These are phyloP conservation scores for Opeltia flavorubescens DNA, from an alignment of 495 filamentous ascomycete species.

Conservation along the genomic window DNA sequence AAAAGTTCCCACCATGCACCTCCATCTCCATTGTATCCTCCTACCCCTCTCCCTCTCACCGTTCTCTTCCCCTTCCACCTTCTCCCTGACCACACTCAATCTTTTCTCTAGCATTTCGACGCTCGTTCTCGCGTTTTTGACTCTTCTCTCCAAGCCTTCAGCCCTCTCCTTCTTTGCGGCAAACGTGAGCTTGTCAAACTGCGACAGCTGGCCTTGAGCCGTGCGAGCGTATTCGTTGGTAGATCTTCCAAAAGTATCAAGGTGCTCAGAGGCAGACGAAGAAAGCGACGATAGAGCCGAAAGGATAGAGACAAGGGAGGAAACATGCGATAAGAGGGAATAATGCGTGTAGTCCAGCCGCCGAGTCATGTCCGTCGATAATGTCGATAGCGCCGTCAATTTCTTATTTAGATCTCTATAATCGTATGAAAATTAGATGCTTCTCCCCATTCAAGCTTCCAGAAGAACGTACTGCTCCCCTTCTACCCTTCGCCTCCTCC, in stretches of 20 bases:
- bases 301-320: conserved; percentile 53
- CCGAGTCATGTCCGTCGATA: conserved; percentile 42
- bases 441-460: too few relatives aligned
- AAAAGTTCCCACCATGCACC: conserved; percentile 32
- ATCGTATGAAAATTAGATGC: too few relatives aligned
- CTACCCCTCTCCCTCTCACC: conserved; percentile 53
- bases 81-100: conserved; percentile 45
- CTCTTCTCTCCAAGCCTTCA: conserved; percentile 41
- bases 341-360: conserved; percentile 76
- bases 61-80: conserved; percentile 35
- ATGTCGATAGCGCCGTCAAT: conserved; percentile 20
- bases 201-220: conserved; percentile 17
- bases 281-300: conserved; percentile 55
- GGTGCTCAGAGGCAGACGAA: conserved; percentile 27
- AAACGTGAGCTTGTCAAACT: background rate
- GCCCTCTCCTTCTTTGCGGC: background rate
- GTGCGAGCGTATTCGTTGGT: background rate
- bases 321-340: conserved; percentile 62
- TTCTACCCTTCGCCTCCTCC: conserved; percentile 20
- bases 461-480: conserved; percentile 37
- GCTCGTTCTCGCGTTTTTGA: conserved; percentile 45
- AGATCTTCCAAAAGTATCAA: background rate
- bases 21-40: conserved; percentile 46
- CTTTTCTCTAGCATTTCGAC: conserved; percentile 48
- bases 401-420: conserved; percentile 17